Evolutionary conservation across 2,329 filamentous ascomycete species (phyloP).

Genomic region (Allantophomopsis lycopodina): DNA sequence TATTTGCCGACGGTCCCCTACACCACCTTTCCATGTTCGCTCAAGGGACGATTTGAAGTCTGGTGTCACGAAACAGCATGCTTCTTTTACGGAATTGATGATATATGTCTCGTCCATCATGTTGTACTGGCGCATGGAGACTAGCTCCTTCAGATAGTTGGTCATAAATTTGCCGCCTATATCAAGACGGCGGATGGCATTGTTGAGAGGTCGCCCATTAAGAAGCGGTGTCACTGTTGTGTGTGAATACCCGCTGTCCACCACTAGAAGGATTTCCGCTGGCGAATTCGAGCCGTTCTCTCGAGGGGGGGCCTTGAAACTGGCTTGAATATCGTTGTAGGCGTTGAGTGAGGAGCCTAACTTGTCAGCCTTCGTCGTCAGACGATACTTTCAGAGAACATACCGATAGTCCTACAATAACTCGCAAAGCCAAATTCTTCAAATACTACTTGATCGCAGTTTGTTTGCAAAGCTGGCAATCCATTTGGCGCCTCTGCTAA

Average conservation of each 20-base stretch:
- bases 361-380: constrained; percentile 4
- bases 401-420: constrained; percentile 66
- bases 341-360: constrained; percentile 64
- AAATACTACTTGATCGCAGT: constrained; percentile 94
- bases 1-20: constrained; percentile 37
- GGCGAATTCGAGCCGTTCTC: constrained; percentile 34
- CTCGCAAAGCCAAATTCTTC: constrained; percentile 91
- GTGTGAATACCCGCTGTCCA: constrained; percentile 88
- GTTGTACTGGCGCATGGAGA: constrained; percentile 86
- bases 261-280: constrained; percentile 70
- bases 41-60: constrained; percentile 73
- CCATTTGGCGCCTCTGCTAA: constrained; percentile 79
- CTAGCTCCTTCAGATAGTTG: constrained; percentile 79
- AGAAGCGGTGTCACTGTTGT: constrained; percentile 84
- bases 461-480: constrained; percentile 66
- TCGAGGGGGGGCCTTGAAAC: constrained; percentile 48
- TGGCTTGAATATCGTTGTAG: constrained; percentile 61
- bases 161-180: constrained; percentile 88
- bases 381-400: constrained; percentile 8
- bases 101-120: constrained; percentile 90
- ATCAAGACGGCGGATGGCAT: constrained; percentile 72
- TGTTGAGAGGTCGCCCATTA: constrained; percentile 65
- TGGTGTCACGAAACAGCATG: constrained; percentile 67
- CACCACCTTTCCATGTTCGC: constrained; percentile 66
- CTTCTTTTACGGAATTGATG: constrained; percentile 92